Evolutionary conservation across 2,329 filamentous ascomycete genomes (phyloP).

Genomic region (Monosporascus sp.): DNA sequence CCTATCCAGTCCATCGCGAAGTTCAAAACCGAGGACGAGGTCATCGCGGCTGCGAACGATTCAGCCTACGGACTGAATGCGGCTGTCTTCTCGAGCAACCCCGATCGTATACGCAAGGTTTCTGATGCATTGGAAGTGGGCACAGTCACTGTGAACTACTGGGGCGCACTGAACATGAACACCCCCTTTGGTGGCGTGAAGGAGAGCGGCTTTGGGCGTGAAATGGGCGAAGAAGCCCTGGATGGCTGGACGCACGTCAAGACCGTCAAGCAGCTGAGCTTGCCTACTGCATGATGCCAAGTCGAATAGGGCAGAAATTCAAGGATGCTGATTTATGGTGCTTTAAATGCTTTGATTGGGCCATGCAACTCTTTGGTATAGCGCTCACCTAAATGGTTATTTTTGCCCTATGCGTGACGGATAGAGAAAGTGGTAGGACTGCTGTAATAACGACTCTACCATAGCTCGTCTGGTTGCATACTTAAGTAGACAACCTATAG

Average conservation of each 20-base stretch:
- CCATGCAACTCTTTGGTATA: no score
- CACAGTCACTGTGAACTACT: constrained; percentile 12
- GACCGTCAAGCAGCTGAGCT: constrained; percentile 1
- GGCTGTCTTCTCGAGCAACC: constrained; percentile 58
- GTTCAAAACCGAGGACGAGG: constrained; percentile 62
- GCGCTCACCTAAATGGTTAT: no score
- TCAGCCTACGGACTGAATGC: constrained; percentile 60
- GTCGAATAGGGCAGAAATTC: no score
- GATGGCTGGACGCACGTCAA: constrained; percentile 2
- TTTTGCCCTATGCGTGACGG: no score
- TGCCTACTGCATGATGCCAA: no score
- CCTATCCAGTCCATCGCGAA: constrained; percentile 40
- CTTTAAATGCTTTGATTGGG: no score
- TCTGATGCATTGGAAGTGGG: constrained; percentile 45
- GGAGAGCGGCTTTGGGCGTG: constrained; percentile 24
- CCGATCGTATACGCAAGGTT: constrained; percentile 59
- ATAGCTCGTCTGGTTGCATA: no score
- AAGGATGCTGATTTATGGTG: no score
- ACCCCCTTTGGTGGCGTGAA: constrained; percentile 21
- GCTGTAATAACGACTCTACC: no score
- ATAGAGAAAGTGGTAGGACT: no score
- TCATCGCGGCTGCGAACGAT: constrained; percentile 55
- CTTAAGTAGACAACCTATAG: no score
- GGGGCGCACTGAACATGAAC: constrained; percentile 2
- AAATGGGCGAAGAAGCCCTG: constrained; percentile 10